Evolutionary conservation across 148 eudicot genomes (phyloP).

Genomic region (Oxyria digyna): DNA sequence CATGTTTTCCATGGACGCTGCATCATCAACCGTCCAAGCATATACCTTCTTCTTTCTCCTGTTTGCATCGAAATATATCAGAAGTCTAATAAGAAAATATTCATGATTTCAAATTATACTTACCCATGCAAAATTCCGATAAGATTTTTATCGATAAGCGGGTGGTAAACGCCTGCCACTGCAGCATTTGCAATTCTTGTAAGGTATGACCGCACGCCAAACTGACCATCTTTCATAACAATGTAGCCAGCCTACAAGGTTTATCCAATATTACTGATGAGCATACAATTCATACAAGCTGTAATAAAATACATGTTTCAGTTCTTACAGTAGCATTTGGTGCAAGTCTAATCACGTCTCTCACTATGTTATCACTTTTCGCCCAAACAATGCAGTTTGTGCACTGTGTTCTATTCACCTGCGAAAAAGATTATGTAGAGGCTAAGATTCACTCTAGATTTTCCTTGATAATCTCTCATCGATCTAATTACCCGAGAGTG

Average conservation of each 20-base stretch:
- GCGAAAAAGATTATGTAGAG: conserved; percentile 12
- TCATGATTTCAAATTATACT: conserved; percentile 19
- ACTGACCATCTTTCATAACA: conserved; percentile 56
- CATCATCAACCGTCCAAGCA: conserved; percentile 95
- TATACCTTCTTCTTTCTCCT: conserved; percentile 83
- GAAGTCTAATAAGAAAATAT: not conserved
- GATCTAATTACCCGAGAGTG: too few relatives aligned
- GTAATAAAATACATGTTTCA: not conserved
- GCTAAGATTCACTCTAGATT: not conserved
- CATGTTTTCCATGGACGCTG: conserved; percentile 57
- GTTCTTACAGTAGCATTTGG: conserved; percentile 37
- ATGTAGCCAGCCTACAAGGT: conserved; percentile 81
- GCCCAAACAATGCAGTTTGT: conserved; percentile 90
- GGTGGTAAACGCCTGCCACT: conserved; percentile 79
- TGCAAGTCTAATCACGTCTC: conserved; percentile 52
- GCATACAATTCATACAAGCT: not conserved
- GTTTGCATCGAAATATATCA: conserved; percentile 4
- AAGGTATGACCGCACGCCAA: conserved; percentile 50
- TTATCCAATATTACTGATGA: not conserved
- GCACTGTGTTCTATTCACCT: conserved; percentile 64
- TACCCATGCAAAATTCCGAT: conserved; percentile 64
- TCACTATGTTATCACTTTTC: conserved; percentile 71
- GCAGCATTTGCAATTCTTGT: conserved; percentile 66
- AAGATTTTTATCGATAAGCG: conserved; percentile 59
- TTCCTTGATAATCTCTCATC: not conserved